Conservation (phyloP, 2,329 filamentous ascomycete species). For the Diaporthe caulivora region DNA sequence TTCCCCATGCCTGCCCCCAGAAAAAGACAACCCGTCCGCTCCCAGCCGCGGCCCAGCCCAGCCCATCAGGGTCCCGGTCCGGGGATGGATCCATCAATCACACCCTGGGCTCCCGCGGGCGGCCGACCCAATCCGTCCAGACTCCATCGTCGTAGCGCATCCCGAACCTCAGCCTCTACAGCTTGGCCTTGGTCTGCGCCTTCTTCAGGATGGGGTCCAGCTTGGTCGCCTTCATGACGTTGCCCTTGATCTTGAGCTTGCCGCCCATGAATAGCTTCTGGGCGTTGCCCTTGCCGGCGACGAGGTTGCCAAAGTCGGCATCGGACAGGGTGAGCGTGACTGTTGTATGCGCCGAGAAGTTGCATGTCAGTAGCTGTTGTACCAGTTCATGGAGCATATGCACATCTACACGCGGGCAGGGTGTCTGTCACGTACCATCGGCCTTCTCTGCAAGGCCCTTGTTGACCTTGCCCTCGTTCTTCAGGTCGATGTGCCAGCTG, state of each 20-base stretch:
- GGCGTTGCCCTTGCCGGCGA: constrained; percentile 89
- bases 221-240: constrained; percentile 99
- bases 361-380: constrained; percentile 9
- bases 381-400: neutral
- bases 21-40: constrained; percentile 13
- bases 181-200: constrained; percentile 85
- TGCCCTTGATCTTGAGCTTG: constrained; percentile 97
- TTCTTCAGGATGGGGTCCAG: constrained; percentile 93
- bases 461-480: constrained; percentile 86
- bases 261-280: constrained; percentile 98
- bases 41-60: neutral
- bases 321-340: constrained; percentile 91
- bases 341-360: constrained; percentile 49
- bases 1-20: neutral
- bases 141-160: constrained; percentile 36
- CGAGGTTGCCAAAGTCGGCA: constrained; percentile 85
- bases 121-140: constrained; percentile 38
- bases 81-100: neutral
- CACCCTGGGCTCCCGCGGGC: constrained; percentile 19
- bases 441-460: constrained; percentile 85
- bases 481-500: constrained; percentile 96
- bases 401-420: too few species aligned
- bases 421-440: constrained; percentile 72
- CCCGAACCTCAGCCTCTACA: constrained; percentile 63
- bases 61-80: neutral